These are phyloP conservation scores for Albatrellus sp. DNA, from an alignment of 1,284 basidiomycete species.

Conservation along the genomic window DNA sequence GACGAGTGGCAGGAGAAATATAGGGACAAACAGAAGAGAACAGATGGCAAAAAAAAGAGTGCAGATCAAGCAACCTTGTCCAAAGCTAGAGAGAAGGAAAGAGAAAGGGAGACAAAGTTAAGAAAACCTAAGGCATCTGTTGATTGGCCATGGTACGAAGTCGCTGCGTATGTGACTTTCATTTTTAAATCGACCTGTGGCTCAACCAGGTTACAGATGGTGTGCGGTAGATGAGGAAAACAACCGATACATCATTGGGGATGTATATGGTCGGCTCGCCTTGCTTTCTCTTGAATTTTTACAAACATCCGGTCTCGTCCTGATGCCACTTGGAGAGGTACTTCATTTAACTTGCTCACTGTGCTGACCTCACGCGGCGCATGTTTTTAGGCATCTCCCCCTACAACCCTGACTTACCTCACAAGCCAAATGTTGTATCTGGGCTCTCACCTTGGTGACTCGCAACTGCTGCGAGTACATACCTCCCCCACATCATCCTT, in stretches of 20 bases:
- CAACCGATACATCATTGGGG: conserved; percentile 56
- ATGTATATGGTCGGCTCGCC: conserved; percentile 64
- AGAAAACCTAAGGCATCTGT: conserved; percentile 39
- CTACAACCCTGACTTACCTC: conserved; percentile 70
- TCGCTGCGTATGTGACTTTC: conserved; percentile 38
- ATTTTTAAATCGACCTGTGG: not conserved
- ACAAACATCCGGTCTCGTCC: conserved; percentile 34
- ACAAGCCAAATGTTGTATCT: conserved; percentile 65
- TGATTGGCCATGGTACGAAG: conserved; percentile 62
- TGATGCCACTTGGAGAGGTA: conserved; percentile 68
- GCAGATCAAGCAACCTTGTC: conserved; percentile 24
- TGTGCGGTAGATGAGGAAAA: conserved; percentile 31
- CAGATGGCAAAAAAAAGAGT: conserved; percentile 37
- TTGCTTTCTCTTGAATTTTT: conserved; percentile 46
- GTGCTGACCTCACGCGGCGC: not conserved
- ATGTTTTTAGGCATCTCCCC: conserved; percentile 50
- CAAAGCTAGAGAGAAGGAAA: conserved; percentile 42
- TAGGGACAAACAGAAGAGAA: conserved; percentile 35
- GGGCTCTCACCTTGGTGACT: conserved; percentile 77
- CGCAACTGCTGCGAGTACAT: conserved; percentile 59
- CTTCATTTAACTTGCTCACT: conserved; percentile 10
- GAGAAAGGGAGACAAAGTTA: conserved; percentile 37
- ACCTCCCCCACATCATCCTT: conserved; percentile 28
- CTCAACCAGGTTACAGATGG: conserved; percentile 27
- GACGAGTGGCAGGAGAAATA: conserved; percentile 36